Evolutionary conservation across 2,329 filamentous ascomycete species (phyloP).

Genomic region (Fusarium xylarioides): DNA sequence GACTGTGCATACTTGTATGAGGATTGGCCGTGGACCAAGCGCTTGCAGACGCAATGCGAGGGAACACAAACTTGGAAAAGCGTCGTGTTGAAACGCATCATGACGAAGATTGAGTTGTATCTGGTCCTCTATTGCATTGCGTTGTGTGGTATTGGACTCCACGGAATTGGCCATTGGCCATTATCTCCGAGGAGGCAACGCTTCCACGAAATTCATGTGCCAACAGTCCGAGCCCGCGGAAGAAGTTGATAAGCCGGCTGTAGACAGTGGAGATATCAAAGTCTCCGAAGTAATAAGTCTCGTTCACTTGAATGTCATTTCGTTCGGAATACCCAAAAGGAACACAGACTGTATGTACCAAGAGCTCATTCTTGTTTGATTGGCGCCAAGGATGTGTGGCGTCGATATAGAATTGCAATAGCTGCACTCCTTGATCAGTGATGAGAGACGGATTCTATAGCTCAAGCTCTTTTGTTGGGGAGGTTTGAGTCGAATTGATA

Average conservation of each 20-base stretch:
- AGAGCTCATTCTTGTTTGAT: constrained; percentile 6
- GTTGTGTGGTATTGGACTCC: not conserved
- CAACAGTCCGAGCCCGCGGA: not conserved
- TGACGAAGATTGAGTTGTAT: constrained; percentile 23
- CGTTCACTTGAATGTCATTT: not conserved
- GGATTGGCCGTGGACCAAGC: constrained; percentile 13
- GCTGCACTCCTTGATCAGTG: not conserved
- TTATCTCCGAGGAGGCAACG: not conserved
- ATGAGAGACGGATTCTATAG: not conserved
- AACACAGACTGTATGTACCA: not conserved
- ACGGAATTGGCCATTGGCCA: not conserved
- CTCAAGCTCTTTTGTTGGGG: constrained; percentile 23
- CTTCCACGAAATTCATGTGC: constrained; percentile 7
- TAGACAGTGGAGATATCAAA: not conserved
- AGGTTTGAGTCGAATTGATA: constrained; percentile 7
- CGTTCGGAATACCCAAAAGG: constrained; percentile 7
- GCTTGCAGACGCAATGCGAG: constrained; percentile 19
- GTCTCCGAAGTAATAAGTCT: constrained; percentile 8
- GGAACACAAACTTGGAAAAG: constrained; percentile 23
- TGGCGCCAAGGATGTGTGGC: constrained; percentile 25
- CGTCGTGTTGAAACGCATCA: constrained; percentile 22
- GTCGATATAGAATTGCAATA: constrained; percentile 11
- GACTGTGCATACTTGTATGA: constrained; percentile 6
- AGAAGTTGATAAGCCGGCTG: constrained; percentile 3
- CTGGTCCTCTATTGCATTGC: constrained; percentile 4